These are phyloP conservation scores for Huntiella moniliformis DNA, from an alignment of 2,329 filamentous ascomycete species.

Conservation along the genomic window DNA sequence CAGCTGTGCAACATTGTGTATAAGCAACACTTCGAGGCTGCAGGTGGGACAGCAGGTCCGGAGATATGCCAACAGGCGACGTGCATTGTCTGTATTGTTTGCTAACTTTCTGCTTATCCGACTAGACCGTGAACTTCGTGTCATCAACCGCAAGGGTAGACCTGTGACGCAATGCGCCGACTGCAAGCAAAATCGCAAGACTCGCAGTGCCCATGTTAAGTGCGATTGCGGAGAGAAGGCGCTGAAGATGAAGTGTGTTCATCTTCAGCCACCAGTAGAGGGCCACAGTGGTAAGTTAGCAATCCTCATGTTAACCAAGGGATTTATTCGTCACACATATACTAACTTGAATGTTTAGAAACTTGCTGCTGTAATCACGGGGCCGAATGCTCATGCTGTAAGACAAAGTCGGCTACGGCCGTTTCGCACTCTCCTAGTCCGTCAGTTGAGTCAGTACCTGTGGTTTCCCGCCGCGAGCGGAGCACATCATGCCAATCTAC, in stretches of 20 bases:
- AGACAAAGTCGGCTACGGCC: constrained; percentile 45
- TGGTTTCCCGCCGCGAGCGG: constrained; percentile 8
- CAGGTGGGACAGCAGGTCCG: too few relatives aligned
- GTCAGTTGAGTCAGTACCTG: constrained; percentile 10
- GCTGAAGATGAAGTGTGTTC: constrained; percentile 38
- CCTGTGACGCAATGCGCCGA: constrained; percentile 96
- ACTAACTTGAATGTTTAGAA: constrained; percentile 22
- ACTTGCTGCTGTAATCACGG: constrained; percentile 55
- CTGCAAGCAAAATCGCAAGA: constrained; percentile 91
- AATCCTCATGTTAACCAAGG: neutral
- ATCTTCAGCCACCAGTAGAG: constrained; percentile 37
- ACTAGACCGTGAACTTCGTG: constrained; percentile 9
- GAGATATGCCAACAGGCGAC: too few relatives aligned
- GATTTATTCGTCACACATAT: neutral
- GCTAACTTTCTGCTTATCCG: neutral
- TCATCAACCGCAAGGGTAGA: constrained; percentile 50
- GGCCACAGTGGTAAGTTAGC: constrained; percentile 39
- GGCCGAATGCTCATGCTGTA: constrained; percentile 45
- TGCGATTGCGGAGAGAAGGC: constrained; percentile 94
- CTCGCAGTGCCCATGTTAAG: constrained; percentile 81
- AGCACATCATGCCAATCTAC: constrained; percentile 10
- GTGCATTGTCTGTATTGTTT: too few relatives aligned
- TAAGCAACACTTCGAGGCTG: too few relatives aligned
- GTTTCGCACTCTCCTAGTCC: constrained; percentile 18
- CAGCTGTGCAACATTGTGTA: too few relatives aligned